These are phyloP conservation scores for Skeletonema potamos DNA, from an alignment of 108 stramenopile genomes.

Conservation along the genomic window DNA sequence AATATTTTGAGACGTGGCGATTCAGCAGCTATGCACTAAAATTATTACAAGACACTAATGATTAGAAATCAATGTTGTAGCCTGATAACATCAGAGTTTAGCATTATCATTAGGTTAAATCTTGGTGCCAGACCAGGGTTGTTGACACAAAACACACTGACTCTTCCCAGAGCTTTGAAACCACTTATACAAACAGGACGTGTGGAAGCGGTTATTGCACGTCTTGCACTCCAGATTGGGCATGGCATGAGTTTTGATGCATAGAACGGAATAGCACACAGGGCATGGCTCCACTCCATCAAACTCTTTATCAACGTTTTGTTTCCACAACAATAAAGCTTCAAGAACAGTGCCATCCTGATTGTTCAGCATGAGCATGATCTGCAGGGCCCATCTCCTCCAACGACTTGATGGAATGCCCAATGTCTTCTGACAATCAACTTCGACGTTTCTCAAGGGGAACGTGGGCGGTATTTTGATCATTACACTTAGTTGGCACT, in stretches of 20 bases:
- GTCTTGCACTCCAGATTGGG: conserved; percentile 86
- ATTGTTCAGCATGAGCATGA: conserved; percentile 83
- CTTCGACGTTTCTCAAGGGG: conserved; percentile 80
- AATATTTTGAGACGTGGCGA: background rate
- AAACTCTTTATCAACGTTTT: conserved; percentile 97
- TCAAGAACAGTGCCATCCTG: conserved; percentile 86
- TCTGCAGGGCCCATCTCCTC: conserved; percentile 81
- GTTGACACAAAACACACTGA: conserved; percentile 93
- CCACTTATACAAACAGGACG: conserved; percentile 93
- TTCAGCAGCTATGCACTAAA: background rate
- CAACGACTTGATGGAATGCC: conserved; percentile 75
- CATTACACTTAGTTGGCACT: conserved; percentile 72
- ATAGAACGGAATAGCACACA: conserved; percentile 95
- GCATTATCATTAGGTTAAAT: background rate
- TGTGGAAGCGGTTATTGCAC: conserved; percentile 91
- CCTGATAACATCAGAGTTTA: background rate
- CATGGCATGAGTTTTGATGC: conserved; percentile 86
- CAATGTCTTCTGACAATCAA: conserved; percentile 79
- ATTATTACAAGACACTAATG: background rate
- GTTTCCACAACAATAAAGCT: conserved; percentile 94
- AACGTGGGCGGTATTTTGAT: conserved; percentile 74
- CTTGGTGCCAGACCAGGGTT: conserved; percentile 65
- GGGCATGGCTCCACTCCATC: conserved; percentile 99
- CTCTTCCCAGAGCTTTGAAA: conserved; percentile 90
- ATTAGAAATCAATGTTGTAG: background rate